These are phyloP conservation scores for Ambrosia trifida DNA, from an alignment of 129 eudicot genomes.

Conservation along the genomic window DNA sequence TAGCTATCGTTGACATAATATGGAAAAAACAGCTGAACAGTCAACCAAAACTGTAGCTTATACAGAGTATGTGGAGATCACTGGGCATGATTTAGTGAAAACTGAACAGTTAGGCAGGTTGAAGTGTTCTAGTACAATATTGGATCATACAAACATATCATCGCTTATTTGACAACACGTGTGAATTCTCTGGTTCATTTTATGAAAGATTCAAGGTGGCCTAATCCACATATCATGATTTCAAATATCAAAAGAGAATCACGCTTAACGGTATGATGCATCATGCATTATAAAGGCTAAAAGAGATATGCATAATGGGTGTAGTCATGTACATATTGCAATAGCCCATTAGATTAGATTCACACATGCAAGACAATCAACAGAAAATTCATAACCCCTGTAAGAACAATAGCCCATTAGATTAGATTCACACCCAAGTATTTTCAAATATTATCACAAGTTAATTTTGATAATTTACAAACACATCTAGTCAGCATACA, in stretches of 20 bases:
- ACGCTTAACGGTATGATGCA: not conserved
- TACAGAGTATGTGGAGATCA: not conserved
- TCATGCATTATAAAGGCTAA: not conserved
- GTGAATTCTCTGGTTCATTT: not conserved
- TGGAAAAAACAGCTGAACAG: not conserved
- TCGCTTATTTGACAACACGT: not conserved
- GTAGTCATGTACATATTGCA: too few relatives aligned
- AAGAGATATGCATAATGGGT: too few relatives aligned
- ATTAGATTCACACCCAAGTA: not conserved
- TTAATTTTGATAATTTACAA: not conserved
- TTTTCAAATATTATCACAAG: not conserved
- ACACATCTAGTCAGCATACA: not conserved
- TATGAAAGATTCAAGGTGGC: not conserved
- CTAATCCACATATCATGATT: not conserved
- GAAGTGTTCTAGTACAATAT: not conserved
- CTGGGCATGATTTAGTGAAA: not conserved
- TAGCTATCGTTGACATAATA: conserved; percentile 6
- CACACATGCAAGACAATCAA: conserved; percentile 4
- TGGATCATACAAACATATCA: not conserved
- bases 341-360: too few relatives aligned
- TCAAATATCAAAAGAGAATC: not conserved
- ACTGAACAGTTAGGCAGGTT: not conserved
- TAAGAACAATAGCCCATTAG: not conserved
- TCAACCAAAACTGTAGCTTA: not conserved
- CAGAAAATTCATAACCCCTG: conserved; percentile 2